Conservation (phyloP, 2,329 filamentous ascomycete species). For the Geosmithia morbida region DNA sequence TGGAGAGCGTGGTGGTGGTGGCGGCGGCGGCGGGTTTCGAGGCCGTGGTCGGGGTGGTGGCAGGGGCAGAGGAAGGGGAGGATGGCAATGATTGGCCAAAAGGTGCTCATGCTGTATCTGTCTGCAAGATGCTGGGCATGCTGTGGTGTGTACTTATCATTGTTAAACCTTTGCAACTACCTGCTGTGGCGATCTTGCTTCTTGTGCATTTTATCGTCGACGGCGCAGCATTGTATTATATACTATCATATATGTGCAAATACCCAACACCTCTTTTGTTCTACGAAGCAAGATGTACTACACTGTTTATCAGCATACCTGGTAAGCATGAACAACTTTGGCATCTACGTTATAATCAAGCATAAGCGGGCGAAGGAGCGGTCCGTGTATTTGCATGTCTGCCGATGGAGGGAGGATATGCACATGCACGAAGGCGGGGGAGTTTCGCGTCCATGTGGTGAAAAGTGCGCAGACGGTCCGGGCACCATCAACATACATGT, state of each 20-base stretch:
- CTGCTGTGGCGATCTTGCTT: background rate
- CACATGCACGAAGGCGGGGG: background rate
- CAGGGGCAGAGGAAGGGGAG: slow-evolving; percentile 10
- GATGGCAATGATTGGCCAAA: slow-evolving; percentile 1
- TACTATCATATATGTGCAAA: background rate
- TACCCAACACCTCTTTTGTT: background rate
- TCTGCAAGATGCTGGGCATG: background rate
- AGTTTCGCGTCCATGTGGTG: background rate
- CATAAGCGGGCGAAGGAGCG: background rate
- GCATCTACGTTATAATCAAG: background rate
- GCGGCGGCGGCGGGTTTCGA: background rate
- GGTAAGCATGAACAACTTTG: background rate
- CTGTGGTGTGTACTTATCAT: too few species aligned
- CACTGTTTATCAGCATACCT: background rate
- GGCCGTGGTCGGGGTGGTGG: slow-evolving; percentile 8
- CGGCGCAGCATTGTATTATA: background rate
- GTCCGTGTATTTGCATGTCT: background rate
- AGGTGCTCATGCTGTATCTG: background rate
- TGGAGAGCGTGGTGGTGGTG: background rate
- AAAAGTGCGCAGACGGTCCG: background rate
- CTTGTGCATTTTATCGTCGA: background rate
- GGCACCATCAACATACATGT: too few species aligned
- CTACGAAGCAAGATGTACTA: background rate
- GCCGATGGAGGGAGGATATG: background rate
- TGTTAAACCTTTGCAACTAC: too few species aligned